Percentiles rank a stretch among this genome's conserved stretches.
Conservation (phyloP, 2,329 filamentous ascomycete species). For the Escovopsis sp. region DNA sequence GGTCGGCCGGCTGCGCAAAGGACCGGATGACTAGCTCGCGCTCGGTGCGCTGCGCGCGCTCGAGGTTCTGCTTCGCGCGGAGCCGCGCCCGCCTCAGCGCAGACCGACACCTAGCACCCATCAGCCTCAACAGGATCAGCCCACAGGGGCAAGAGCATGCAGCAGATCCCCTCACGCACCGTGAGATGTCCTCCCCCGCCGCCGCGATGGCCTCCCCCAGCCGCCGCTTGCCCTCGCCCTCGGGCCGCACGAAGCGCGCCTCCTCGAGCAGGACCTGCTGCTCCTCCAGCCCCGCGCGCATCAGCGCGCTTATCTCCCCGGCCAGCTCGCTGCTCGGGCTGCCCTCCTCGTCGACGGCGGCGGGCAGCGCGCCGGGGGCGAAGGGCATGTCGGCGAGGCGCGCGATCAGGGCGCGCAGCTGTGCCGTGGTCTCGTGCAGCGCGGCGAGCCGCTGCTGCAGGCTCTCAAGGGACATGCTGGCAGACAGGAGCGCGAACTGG, state of each 20-base stretch:
- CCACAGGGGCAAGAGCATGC: no score
- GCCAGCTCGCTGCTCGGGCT: slow-evolving; percentile 56
- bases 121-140: no score
- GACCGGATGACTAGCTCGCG: slow-evolving; percentile 59
- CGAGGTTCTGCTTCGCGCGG: slow-evolving; percentile 58
- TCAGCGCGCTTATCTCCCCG: slow-evolving; percentile 61
- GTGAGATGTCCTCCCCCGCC: slow-evolving; percentile 51
- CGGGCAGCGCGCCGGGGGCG: slow-evolving; percentile 38
- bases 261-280: slow-evolving; percentile 70
- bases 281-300: slow-evolving; percentile 71
- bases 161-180: no score
- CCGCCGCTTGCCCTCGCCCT: slow-evolving; percentile 45
- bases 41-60: slow-evolving; percentile 60
- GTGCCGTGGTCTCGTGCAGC: slow-evolving; percentile 45
- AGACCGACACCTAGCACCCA: slow-evolving; percentile 32
- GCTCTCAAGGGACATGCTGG: slow-evolving; percentile 40
- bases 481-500: no score
- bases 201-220: slow-evolving; percentile 52
- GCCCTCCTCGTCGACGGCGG: slow-evolving; percentile 30
- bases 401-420: slow-evolving; percentile 44
- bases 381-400: slow-evolving; percentile 44
- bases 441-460: slow-evolving; percentile 45
- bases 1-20: slow-evolving; percentile 32
- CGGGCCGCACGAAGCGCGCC: slow-evolving; percentile 48
- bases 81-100: slow-evolving; percentile 74